Base-by-base conservation (phyloP, 2,329 filamentous ascomycete species). In the Tolypocladium pustulatum region DNA sequence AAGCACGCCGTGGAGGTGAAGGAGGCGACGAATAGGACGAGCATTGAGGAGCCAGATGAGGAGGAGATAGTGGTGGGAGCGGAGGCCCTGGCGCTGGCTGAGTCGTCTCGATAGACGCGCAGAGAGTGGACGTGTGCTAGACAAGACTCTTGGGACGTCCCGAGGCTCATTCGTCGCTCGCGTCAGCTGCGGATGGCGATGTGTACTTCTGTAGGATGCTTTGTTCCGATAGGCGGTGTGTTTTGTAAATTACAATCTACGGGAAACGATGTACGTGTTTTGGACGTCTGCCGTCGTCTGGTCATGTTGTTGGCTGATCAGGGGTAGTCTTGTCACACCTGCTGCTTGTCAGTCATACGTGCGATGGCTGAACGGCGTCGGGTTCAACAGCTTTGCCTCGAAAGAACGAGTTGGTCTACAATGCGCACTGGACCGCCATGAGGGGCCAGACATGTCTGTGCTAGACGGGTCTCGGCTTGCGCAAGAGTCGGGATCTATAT, bases 11-110 rank as follows among this genome's bases (percentile, higher is more conserved):
- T 81, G 7, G 77, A 81, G 65, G 80, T 81, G 9, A 76, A 72
- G 65, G 80, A 83, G 67, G 82, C 82, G 2, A 75, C 75, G 63
- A 72, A 77, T 57, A 72, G 82, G 63, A 84, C 80, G 40, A 84
- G 81, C 67, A 82, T 85, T 55, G 82, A 85, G 68, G 82, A 84
- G 58, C 78, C 80, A 8, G 81, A 84, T 59, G 81, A 81, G 41
- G 79, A 81, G 15, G 78, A 79, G 61, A 73, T 76, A 54, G 77
- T 78, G 37, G 68, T 76, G 54, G 61, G 58, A 5, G 56, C 43
- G 32, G 57, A 60, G 49, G 56, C 59, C 8, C 41, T 57, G 57
- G 57, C 57, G 54, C 41, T 46, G 41, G 52, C 56, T 37, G 43
- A 30, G 17, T 20, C 52, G 57, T 55, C 43, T 53, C 20, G 36